phyloP scores from a whole-genome alignment of 768 basidiomycete species.

The Mycena maculata region DNA sequence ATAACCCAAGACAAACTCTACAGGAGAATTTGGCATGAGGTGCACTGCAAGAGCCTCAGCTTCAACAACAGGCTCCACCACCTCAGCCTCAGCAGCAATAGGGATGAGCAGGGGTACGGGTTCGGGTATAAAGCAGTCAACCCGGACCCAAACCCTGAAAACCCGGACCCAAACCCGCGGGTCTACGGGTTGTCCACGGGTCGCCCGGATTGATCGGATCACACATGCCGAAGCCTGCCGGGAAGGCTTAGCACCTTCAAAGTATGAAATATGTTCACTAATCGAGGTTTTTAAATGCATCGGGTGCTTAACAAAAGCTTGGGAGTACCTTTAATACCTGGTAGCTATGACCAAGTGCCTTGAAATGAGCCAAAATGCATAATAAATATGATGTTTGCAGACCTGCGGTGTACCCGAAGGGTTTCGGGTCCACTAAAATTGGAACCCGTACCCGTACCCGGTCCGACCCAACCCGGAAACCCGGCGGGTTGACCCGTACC shows the following conservation, averaged over 20 bases:
- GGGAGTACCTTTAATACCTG: background rate
- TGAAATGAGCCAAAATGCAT: background rate
- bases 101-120: no score
- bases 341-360: background rate
- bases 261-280: background rate
- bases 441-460: no score
- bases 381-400: background rate
- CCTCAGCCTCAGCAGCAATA: no score
- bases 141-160: no score
- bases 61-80: no score
- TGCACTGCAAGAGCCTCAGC: no score
- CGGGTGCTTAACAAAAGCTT: background rate
- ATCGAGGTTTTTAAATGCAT: constrained; percentile 3
- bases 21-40: no score
- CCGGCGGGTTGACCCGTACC: background rate
- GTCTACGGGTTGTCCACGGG: background rate
- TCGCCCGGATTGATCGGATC: constrained; percentile 9
- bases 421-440: background rate
- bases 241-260: constrained; percentile 1
- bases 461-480: no score
- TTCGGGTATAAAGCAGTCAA: no score
- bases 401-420: background rate
- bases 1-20: no score
- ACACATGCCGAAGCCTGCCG: background rate
- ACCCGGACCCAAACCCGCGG: no score